Base-by-base conservation (phyloP, 2,329 filamentous ascomycete species). In the Sclerotinia minor region DNA sequence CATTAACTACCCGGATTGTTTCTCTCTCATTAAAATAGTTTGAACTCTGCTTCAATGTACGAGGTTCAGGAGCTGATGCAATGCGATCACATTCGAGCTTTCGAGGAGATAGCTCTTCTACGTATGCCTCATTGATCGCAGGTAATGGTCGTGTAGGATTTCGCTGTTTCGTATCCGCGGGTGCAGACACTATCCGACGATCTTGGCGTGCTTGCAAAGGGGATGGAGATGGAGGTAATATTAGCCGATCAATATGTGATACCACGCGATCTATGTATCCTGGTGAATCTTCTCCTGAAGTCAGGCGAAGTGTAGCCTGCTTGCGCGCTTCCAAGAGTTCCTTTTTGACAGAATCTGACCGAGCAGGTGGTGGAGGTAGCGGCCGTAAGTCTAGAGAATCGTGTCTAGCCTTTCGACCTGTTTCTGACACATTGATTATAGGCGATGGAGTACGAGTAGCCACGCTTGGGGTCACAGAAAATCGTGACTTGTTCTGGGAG, bases 261-360 rank as follows among this genome's bases (percentile, higher is more conserved):
- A 90, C 84, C 32, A 90, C 83, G 58, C 87, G 83, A 44, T 85
- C 82, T 53, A 89, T 80, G 69, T 87, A 83, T 5, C 80, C 79
- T 54, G 74, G 24, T 70, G 83, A 77, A 73, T 72, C 68, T 50
- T 67, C 70, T 35, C 71, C 74, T 50, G 69, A 72, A 63, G 65
- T 59, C 66, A 73, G 75, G 45, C 76, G 72, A 52, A 72, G 66
- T 63, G 76, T 73, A 24, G 73, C 75, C 53, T 76, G 68, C 61
- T 73, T 72, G 24, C 73, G 69, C 41, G 76, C 75, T 64, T 77
- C 71, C 5, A 73, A 41, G 32, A 77, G 69, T 65, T 77, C 73
- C 53, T 71, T 60, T 21, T 74, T 75, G 26, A 76, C 68, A 19
- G 76, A 76, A 6, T 76, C 72, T 0, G 75, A 72, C 61, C 72